Conservation (phyloP, 805 yeast genomes). For the Ogataea pilisensis region DNA sequence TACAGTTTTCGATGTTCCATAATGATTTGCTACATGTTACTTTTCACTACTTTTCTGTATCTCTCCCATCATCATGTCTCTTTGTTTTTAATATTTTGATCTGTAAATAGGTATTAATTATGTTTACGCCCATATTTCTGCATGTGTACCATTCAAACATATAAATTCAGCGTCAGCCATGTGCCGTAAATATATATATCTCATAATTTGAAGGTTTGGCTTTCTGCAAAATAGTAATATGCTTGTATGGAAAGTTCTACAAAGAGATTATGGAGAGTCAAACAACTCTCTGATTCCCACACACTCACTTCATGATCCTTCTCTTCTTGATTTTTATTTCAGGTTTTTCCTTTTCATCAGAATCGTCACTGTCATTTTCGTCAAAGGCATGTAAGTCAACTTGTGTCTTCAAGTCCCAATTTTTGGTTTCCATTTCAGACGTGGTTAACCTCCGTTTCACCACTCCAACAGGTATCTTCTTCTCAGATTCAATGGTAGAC, state of each 20-base stretch:
- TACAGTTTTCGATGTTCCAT: too few species aligned
- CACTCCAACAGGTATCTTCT: conserved; percentile 5
- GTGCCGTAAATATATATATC: too few species aligned
- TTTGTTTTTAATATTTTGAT: background rate
- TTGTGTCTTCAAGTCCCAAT: conserved; percentile 26
- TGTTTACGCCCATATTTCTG: background rate
- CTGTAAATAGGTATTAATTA: conserved; percentile 8
- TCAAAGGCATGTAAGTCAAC: conserved; percentile 1
- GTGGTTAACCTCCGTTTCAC: conserved; percentile 7
- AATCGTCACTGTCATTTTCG: conserved; percentile 6
- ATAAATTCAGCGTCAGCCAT: too few species aligned
- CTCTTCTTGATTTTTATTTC: conserved; percentile 17
- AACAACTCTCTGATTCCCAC: too few species aligned
- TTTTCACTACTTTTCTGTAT: background rate
- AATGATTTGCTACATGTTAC: too few species aligned
- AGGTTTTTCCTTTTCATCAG: conserved; percentile 4
- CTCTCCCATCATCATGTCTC: background rate
- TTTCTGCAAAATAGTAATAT: too few species aligned
- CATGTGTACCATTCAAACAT: too few species aligned
- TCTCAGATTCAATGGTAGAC: background rate
- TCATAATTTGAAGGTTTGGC: too few species aligned
- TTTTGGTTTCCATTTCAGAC: conserved; percentile 22
- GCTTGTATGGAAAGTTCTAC: too few species aligned
- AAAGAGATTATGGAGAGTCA: too few species aligned
- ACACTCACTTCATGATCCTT: conserved; percentile 3